Conservation (phyloP, 345 rosid genomes). For the Angophora floribunda region DNA sequence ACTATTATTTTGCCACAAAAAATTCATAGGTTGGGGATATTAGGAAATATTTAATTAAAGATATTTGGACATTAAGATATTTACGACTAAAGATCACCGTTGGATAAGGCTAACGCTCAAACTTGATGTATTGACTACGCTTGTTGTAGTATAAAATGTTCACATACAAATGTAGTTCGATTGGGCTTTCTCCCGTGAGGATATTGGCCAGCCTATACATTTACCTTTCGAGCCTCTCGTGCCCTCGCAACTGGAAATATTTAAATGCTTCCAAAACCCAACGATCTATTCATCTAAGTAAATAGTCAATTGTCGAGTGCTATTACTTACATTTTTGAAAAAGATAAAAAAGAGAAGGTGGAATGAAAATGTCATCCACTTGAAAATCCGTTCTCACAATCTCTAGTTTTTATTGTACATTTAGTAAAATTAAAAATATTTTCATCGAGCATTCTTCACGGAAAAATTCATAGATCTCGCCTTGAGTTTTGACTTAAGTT, state of each 20-base stretch:
- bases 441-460: background rate
- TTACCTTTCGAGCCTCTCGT: background rate
- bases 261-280: background rate
- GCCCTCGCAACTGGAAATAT: background rate
- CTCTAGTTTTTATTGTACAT: background rate
- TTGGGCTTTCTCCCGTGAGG: background rate
- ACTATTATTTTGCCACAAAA: background rate
- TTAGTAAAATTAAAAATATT: background rate
- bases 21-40: background rate
- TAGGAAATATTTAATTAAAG: background rate
- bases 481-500: background rate
- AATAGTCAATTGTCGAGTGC: background rate
- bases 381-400: no score
- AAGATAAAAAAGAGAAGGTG: fast-evolving
- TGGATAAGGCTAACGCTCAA: background rate
- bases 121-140: background rate
- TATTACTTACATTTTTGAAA: background rate
- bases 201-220: background rate
- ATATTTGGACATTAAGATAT: background rate
- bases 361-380: background rate
- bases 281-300: background rate
- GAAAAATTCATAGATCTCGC: background rate
- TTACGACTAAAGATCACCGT: no score
- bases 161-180: background rate
- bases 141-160: background rate